These are phyloP conservation scores for Sporisorium exsertum DNA, from an alignment of 1,284 basidiomycete species.

Conservation along the genomic window DNA sequence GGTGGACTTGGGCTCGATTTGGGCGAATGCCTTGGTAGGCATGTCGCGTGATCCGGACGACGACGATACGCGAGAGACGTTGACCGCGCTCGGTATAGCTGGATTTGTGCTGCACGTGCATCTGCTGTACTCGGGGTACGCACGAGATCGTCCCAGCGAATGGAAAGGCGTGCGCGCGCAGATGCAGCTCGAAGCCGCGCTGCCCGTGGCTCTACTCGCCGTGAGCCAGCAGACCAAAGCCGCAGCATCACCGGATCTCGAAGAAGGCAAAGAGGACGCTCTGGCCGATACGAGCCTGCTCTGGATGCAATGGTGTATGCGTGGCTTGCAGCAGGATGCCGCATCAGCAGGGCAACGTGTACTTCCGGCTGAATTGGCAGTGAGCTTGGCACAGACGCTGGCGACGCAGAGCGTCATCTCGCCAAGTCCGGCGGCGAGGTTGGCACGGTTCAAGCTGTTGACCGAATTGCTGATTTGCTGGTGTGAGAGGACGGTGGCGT, in stretches of 20 bases:
- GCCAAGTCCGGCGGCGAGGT: slow-evolving; percentile 37
- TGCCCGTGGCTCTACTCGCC: slow-evolving; percentile 37
- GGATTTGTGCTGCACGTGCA: slow-evolving; percentile 43
- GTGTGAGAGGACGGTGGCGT: slow-evolving; percentile 14
- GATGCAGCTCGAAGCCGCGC: slow-evolving; percentile 39
- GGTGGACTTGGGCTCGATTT: slow-evolving; percentile 36
- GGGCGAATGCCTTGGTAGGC: slow-evolving; percentile 29
- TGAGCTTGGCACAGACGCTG: slow-evolving; percentile 45
- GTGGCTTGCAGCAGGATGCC: slow-evolving; percentile 20
- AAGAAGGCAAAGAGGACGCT: slow-evolving; percentile 37
- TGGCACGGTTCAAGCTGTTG: slow-evolving; percentile 48
- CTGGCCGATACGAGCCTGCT: slow-evolving; percentile 44
- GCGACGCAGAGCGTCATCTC: slow-evolving; percentile 56
- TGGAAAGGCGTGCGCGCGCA: slow-evolving; percentile 39
- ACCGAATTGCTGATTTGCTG: slow-evolving; percentile 22
- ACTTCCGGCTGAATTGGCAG: slow-evolving; percentile 25
- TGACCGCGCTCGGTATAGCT: slow-evolving; percentile 30
- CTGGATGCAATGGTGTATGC: slow-evolving; percentile 48
- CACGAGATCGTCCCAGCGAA: slow-evolving; percentile 30
- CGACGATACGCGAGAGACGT: slow-evolving; percentile 29
- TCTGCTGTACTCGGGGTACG: slow-evolving; percentile 40
- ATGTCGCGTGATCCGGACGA: slow-evolving; percentile 35
- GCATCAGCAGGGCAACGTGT: slow-evolving; percentile 11
- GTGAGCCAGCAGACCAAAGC: slow-evolving; percentile 41
- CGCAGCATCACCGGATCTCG: slow-evolving; percentile 32